Percentiles rank a stretch among this genome's conserved stretches.
Conservation (phyloP, 2,329 filamentous ascomycete species). For the Tolypocladium nubicola region DNA sequence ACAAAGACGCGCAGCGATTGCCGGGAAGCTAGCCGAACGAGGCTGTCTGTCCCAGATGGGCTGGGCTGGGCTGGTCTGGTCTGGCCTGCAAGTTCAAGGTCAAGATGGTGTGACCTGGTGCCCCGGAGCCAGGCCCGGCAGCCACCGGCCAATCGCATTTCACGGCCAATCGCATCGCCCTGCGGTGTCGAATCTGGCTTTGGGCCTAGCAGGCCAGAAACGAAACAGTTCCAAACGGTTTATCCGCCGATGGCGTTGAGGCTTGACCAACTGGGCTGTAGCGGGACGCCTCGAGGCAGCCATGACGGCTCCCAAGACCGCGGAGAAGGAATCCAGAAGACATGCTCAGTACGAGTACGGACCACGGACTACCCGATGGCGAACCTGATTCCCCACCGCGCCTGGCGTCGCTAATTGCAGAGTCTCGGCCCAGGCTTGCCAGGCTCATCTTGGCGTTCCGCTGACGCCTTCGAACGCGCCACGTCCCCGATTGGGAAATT, state of each 20-base stretch:
- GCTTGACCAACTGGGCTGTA: too few species aligned
- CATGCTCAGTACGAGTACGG: too few species aligned
- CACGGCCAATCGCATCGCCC: background rate
- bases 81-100: background rate
- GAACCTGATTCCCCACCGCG: too few species aligned
- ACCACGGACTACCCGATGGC: too few species aligned
- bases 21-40: background rate
- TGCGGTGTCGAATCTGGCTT: background rate
- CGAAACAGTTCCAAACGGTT: too few species aligned
- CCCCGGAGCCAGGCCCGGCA: background rate
- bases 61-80: background rate
- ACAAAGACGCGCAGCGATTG: background rate
- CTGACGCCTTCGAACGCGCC: background rate
- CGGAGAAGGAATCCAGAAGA: too few species aligned
- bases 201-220: background rate
- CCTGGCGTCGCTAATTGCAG: too few species aligned
- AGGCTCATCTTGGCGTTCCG: background rate
- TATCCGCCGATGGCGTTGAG: too few species aligned
- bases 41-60: background rate
- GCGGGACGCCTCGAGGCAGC: too few species aligned
- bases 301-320: too few species aligned
- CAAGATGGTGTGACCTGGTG: slow-evolving; percentile 1
- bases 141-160: slow-evolving; percentile 3
- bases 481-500: background rate
- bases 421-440: background rate